These are phyloP conservation scores for Leucocoprinus leucothites DNA, from an alignment of 768 basidiomycete species.

Conservation along the genomic window DNA sequence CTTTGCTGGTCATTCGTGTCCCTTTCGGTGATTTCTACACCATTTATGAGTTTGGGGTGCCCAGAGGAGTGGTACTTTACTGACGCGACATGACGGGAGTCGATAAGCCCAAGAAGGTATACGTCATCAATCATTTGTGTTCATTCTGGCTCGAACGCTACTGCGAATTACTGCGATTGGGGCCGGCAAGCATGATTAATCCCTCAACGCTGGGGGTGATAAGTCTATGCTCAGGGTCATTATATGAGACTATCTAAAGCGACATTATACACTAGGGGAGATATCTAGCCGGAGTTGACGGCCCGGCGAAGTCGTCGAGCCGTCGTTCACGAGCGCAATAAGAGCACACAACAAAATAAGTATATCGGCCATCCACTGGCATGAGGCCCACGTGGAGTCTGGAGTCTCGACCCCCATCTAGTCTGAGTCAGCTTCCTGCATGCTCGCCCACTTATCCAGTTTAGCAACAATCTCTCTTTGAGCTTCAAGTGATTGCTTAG, in stretches of 20 bases:
- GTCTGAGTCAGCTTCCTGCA: conserved; percentile 12
- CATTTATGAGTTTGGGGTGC: neutral
- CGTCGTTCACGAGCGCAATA: too few species aligned
- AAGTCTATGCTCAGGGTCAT: too few species aligned
- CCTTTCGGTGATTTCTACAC: neutral
- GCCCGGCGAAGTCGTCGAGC: too few species aligned
- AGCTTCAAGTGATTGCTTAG: conserved; percentile 37
- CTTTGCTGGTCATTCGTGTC: neutral
- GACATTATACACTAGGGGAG: too few species aligned
- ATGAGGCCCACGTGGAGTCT: too few species aligned
- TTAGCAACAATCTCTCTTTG: conserved; percentile 38
- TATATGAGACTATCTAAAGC: too few species aligned
- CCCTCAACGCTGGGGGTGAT: too few species aligned
- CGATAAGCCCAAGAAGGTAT: neutral
- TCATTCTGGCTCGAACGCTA: neutral
- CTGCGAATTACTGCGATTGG: neutral
- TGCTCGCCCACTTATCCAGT: conserved; percentile 33
- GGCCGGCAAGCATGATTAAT: too few species aligned
- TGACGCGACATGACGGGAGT: conserved; percentile 9
- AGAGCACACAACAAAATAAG: too few species aligned
- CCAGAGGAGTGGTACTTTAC: neutral
- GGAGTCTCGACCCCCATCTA: neutral
- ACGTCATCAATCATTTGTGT: neutral
- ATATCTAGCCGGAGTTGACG: neutral
- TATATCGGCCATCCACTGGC: too few species aligned